These are phyloP conservation scores for Camelina hispida DNA, from an alignment of 345 rosid species.

Conservation along the genomic window DNA sequence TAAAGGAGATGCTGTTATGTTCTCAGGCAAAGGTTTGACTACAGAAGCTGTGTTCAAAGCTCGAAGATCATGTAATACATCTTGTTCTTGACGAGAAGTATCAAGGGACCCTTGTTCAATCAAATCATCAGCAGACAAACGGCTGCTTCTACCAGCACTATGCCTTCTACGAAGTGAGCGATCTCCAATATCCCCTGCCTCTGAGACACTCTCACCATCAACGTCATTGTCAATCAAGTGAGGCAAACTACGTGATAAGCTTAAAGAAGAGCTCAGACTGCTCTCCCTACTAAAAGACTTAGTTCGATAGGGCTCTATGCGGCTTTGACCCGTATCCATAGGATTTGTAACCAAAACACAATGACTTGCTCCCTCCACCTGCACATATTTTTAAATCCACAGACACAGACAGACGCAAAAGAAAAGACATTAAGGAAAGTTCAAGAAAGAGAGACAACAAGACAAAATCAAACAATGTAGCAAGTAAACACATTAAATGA, in stretches of 20 bases:
- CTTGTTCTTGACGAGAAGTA: conserved; percentile 38
- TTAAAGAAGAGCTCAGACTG: conserved; percentile 57
- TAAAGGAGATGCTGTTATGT: conserved; percentile 52
- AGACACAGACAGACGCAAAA: background rate
- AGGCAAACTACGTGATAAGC: conserved; percentile 48
- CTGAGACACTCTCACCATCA: conserved; percentile 71
- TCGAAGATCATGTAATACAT: conserved; percentile 39
- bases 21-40: conserved; percentile 48
- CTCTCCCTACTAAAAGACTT: conserved; percentile 52
- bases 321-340: conserved; percentile 54
- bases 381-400: background rate
- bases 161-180: conserved; percentile 64
- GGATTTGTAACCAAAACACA: conserved; percentile 30
- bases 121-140: conserved; percentile 50
- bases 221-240: conserved; percentile 50
- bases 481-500: conserved; percentile 5
- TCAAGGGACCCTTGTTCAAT: conserved; percentile 47
- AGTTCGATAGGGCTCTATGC: conserved; percentile 33
- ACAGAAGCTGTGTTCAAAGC: conserved; percentile 42
- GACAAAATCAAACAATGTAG: conserved; percentile 10
- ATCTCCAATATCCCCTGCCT: conserved; percentile 93
- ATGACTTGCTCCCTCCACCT: background rate
- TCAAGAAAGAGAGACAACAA: background rate
- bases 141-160: conserved; percentile 52
- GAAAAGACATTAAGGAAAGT: background rate